Evolutionary conservation across 345 rosid genomes (phyloP).

Genomic region (Isatis tinctoria): DNA sequence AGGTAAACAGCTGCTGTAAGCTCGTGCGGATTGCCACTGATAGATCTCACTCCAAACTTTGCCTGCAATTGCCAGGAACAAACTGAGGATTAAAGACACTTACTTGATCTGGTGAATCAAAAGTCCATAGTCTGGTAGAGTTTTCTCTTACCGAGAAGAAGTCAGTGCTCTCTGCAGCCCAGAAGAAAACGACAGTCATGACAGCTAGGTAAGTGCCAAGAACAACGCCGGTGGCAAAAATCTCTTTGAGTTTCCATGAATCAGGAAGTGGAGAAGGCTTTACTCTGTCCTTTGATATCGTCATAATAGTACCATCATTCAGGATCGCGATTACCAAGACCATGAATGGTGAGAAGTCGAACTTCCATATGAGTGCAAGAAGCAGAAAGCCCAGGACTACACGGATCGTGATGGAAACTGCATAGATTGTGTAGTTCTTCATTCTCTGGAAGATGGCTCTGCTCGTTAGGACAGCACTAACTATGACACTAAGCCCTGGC

Average conservation of each 20-base stretch:
- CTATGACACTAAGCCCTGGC: slow-evolving; percentile 91
- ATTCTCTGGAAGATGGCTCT: slow-evolving; percentile 94
- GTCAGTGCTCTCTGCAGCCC: slow-evolving; percentile 55
- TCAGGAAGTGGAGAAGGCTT: slow-evolving; percentile 86
- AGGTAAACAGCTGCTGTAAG: slow-evolving; percentile 84
- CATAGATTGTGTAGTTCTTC: slow-evolving; percentile 98
- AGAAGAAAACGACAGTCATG: slow-evolving; percentile 88
- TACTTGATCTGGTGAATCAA: neutral
- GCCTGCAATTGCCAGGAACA: slow-evolving; percentile 40
- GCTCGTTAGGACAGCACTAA: slow-evolving; percentile 93
- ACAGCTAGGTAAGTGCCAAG: slow-evolving; percentile 81
- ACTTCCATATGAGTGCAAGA: slow-evolving; percentile 90
- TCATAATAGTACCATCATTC: slow-evolving; percentile 88
- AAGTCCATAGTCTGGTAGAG: neutral
- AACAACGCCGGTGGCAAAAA: slow-evolving; percentile 76
- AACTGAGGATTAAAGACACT: neutral
- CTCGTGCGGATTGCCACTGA: slow-evolving; percentile 44
- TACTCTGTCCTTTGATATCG: slow-evolving; percentile 76
- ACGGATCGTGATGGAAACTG: slow-evolving; percentile 89
- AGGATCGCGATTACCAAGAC: slow-evolving; percentile 82
- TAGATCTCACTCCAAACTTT: slow-evolving; percentile 64
- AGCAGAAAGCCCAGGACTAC: slow-evolving; percentile 82
- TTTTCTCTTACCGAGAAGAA: slow-evolving; percentile 68
- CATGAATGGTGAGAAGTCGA: slow-evolving; percentile 96
- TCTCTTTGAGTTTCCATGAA: slow-evolving; percentile 88